phyloP scores from a whole-genome alignment of 2,329 filamentous ascomycete genomes.

The Lasiodiplodia sp. region DNA sequence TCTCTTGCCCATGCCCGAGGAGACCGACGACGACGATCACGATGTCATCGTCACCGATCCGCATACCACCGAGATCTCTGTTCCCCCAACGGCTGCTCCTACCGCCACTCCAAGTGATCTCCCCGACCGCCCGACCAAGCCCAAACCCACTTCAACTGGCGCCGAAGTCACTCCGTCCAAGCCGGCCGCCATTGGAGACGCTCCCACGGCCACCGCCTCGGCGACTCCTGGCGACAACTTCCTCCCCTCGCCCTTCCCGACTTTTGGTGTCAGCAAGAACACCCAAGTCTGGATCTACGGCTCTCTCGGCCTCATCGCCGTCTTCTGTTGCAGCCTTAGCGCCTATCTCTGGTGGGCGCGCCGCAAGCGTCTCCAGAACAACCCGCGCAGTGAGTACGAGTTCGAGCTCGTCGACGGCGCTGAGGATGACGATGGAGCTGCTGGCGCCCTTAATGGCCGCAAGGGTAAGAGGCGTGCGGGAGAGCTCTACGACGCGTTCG shows the following conservation, averaged over 20 bases:
- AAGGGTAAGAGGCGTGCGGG: conserved; percentile 71
- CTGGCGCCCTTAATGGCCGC: conserved; percentile 52
- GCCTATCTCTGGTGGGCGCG: conserved; percentile 82
- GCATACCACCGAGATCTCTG: conserved; percentile 64
- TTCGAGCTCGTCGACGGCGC: conserved; percentile 92
- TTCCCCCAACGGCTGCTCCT: conserved; percentile 56
- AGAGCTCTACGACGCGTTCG: conserved; percentile 97
- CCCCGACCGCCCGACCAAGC: conserved; percentile 63
- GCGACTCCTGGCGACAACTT: conserved; percentile 57
- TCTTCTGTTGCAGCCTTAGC: conserved; percentile 84
- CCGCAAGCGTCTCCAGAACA: conserved; percentile 76
- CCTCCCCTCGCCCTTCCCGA: conserved; percentile 86
- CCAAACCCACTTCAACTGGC: conserved; percentile 58
- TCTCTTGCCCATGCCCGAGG: conserved; percentile 80
- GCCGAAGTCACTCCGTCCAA: conserved; percentile 28
- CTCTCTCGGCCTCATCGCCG: conserved; percentile 79
- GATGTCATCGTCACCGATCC: conserved; percentile 64
- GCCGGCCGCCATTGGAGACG: conserved; percentile 37
- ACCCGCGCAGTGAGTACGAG: conserved; percentile 83
- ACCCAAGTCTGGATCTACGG: conserved; percentile 96
- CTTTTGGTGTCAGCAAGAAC: conserved; percentile 84
- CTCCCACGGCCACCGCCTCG: conserved; percentile 32
- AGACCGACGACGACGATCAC: conserved; percentile 84
- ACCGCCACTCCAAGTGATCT: conserved; percentile 54
- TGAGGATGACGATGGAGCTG: conserved; percentile 61